phyloP scores from a whole-genome alignment of 371 early-diverging fungal genomes.

The Dinochytrium kinnereticum region DNA sequence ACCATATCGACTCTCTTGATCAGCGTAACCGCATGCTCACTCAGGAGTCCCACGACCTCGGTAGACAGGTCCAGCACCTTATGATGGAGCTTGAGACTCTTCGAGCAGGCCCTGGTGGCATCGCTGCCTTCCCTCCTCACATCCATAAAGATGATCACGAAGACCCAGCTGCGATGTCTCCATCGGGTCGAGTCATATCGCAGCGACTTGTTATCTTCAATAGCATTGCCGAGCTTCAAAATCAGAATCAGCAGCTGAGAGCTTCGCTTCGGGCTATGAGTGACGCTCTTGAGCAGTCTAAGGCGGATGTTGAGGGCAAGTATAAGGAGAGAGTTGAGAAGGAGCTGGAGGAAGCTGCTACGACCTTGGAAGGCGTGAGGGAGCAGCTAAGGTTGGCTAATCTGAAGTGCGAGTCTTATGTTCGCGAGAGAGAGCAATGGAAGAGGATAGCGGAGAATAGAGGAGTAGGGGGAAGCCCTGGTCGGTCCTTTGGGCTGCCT shows the following conservation, averaged over 20 bases:
- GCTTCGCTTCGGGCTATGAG: conserved; percentile 39
- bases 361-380: conserved; percentile 29
- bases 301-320: conserved; percentile 18
- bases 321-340: conserved; percentile 25
- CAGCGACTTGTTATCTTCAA: conserved; percentile 46
- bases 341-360: conserved; percentile 35
- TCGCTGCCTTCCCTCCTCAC: not conserved
- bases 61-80: conserved; percentile 49
- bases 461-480: conserved; percentile 9
- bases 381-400: conserved; percentile 37
- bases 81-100: conserved; percentile 37
- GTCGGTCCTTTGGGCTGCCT: not conserved
- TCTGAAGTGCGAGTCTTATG: conserved; percentile 28
- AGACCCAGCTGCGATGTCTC: conserved; percentile 5
- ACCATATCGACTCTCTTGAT: conserved; percentile 34
- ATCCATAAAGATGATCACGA: too few species aligned
- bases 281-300: conserved; percentile 24
- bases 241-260: conserved; percentile 43
- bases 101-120: conserved; percentile 22
- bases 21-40: conserved; percentile 38
- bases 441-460: conserved; percentile 37
- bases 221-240: conserved; percentile 38
- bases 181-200: conserved; percentile 38
- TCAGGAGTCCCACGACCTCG: conserved; percentile 41
- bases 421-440: conserved; percentile 48